These are phyloP conservation scores for Xylona heveae DNA, from an alignment of 495 filamentous ascomycete species.

Conservation along the genomic window DNA sequence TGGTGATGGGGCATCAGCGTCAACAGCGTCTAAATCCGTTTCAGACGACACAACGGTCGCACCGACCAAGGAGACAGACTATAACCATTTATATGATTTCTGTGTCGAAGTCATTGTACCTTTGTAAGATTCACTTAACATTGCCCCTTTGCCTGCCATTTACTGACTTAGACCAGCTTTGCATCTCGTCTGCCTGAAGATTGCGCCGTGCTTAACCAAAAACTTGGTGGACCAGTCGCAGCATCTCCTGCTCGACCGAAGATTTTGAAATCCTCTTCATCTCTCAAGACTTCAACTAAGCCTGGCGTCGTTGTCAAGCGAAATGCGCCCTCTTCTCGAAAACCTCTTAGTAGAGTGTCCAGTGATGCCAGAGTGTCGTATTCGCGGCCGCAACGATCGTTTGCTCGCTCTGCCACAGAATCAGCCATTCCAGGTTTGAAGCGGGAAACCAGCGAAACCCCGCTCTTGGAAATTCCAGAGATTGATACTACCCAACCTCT, in stretches of 20 bases:
- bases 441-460: constrained; percentile 39
- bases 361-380: too few relatives aligned
- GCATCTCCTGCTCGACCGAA: constrained; percentile 27
- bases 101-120: constrained; percentile 85
- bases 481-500: constrained; percentile 17
- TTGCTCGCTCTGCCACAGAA: constrained; percentile 52
- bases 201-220: constrained; percentile 59
- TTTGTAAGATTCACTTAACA: constrained; percentile 34
- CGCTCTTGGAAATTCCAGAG: constrained; percentile 27
- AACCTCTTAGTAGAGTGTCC: background rate
- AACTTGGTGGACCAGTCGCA: constrained; percentile 57
- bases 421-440: constrained; percentile 33
- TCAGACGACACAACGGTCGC: constrained; percentile 16
- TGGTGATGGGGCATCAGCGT: constrained; percentile 27
- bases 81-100: constrained; percentile 48
- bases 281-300: constrained; percentile 12
- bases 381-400: constrained; percentile 19
- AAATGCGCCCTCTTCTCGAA: constrained; percentile 13
- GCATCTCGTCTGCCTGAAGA: constrained; percentile 61
- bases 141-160: too few relatives aligned
- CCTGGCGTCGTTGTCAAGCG: constrained; percentile 2
- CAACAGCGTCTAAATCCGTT: constrained; percentile 18
- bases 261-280: constrained; percentile 8
- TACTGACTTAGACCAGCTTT: constrained; percentile 31
- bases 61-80: constrained; percentile 15